Conservation (phyloP, 2,329 filamentous ascomycete species). For the Colletotrichum endophyticum region DNA sequence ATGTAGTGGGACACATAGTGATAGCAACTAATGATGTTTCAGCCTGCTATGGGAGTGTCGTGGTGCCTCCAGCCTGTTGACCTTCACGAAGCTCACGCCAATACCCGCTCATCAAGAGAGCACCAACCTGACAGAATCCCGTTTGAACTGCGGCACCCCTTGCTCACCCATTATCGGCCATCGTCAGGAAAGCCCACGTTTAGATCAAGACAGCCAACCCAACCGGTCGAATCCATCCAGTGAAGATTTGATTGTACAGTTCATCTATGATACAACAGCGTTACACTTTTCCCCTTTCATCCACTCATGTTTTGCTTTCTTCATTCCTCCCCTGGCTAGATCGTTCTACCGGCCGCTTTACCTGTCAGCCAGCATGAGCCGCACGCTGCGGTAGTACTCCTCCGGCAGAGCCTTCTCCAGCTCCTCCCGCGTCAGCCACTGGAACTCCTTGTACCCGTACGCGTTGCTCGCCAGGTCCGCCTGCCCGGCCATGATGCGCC, state of each 20-base stretch:
- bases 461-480: constrained; percentile 76
- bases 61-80: background rate
- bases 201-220: background rate
- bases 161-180: background rate
- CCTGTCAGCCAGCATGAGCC: constrained; percentile 83
- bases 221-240: background rate
- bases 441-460: constrained; percentile 80
- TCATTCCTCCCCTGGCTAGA: background rate
- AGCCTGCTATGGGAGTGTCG: background rate
- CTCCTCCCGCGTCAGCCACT: constrained; percentile 93
- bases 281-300: constrained; percentile 23
- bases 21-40: background rate
- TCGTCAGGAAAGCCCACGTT: background rate
- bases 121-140: background rate
- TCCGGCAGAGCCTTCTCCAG: constrained; percentile 68
- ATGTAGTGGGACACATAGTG: background rate
- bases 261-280: constrained; percentile 43
- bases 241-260: constrained; percentile 28
- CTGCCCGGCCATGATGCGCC: constrained; percentile 96
- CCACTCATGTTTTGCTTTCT: background rate
- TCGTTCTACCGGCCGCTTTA: constrained; percentile 40
- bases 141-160: background rate
- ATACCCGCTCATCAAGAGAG: background rate
- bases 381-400: constrained; percentile 76
- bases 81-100: background rate